phyloP scores from a whole-genome alignment of 768 basidiomycete genomes.

The Pulveroboletus sp. region DNA sequence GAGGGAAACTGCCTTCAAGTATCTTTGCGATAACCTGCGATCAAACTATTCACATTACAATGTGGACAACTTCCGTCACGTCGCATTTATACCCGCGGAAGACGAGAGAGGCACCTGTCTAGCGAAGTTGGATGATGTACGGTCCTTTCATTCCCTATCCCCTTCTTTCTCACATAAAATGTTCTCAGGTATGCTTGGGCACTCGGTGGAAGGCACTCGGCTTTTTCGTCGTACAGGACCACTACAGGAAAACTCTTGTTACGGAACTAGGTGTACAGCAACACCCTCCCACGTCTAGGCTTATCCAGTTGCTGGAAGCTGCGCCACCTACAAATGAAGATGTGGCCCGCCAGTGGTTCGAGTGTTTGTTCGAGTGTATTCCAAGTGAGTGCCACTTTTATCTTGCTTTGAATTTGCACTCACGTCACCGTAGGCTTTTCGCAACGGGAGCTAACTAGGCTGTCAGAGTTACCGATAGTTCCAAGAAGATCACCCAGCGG shows the following conservation, averaged over 20 bases:
- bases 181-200: slow-evolving; percentile 59
- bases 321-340: slow-evolving; percentile 49
- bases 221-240: slow-evolving; percentile 50
- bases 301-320: slow-evolving; percentile 49
- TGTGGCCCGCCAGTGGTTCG: slow-evolving; percentile 62
- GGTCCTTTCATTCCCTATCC: no score
- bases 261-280: slow-evolving; percentile 62
- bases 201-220: slow-evolving; percentile 66
- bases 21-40: slow-evolving; percentile 70
- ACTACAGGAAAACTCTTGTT: slow-evolving; percentile 45
- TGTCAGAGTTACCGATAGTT: no score
- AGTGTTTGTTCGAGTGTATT: slow-evolving; percentile 63
- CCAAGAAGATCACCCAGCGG: no score
- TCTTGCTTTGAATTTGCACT: slow-evolving; percentile 43
- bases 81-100: slow-evolving; percentile 76
- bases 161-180: neutral
- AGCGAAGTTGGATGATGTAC: slow-evolving; percentile 37
- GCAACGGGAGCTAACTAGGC: no score
- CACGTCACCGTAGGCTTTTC: no score
- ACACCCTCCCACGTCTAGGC: slow-evolving; percentile 56
- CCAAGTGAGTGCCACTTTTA: slow-evolving; percentile 61
- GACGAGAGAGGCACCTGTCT: slow-evolving; percentile 15
- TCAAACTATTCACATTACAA: slow-evolving; percentile 57
- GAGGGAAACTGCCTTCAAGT: slow-evolving; percentile 62
- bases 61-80: slow-evolving; percentile 44